Evolutionary conservation across 2,329 filamentous ascomycete species (phyloP), one percentile per base, ranked within the genome.

Genomic region (Fusarium drepaniforme): DNA sequence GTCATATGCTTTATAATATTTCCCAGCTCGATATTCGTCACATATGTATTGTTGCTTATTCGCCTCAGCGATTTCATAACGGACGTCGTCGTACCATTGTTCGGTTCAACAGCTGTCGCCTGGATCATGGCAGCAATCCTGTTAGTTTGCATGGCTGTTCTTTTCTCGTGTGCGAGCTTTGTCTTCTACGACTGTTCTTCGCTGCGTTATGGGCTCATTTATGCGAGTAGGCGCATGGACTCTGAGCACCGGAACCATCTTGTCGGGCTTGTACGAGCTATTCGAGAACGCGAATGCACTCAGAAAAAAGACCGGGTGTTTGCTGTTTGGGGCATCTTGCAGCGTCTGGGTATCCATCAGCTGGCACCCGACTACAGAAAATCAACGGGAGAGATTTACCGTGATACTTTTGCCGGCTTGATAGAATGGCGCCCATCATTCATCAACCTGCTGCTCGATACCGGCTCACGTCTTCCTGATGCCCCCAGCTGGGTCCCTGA

Each of bases 91-190:
- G 1, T 3, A 33, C 12, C 11, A 33, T 33, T 5, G 8, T 11
- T 30, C 8, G 8, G 2, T 30, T 1, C 1, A 11, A 2, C 2
- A 30, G 8, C 8, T 30, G 28, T 3, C 28, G 9, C 2, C 2
- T 3, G 28, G 0, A 30, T 1, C 28, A 0, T 30, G 28, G 0
- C 3, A 30, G 28, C 28, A 30, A 30, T 11, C 28, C 8, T 30
- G 8, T 11, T 30, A 11, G 8, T 30, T 30, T 30, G 23, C 23
- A 23, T 4, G 23, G 23, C 4, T 23, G 23, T 23, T n/a, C n/a
- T 28, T 28, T 28, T 8, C 28, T 33, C 9, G 30, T 33, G 30
- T 33, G 30, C 30, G 30, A 12, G 8, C 30, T 1, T 33, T 12
- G 30, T 3, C 11, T 12, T 1, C 9, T 33, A 12, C 30, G 4